Evolutionary conservation across 495 filamentous ascomycete species (phyloP).

Genomic region (Barbatosphaeria neglecta): DNA sequence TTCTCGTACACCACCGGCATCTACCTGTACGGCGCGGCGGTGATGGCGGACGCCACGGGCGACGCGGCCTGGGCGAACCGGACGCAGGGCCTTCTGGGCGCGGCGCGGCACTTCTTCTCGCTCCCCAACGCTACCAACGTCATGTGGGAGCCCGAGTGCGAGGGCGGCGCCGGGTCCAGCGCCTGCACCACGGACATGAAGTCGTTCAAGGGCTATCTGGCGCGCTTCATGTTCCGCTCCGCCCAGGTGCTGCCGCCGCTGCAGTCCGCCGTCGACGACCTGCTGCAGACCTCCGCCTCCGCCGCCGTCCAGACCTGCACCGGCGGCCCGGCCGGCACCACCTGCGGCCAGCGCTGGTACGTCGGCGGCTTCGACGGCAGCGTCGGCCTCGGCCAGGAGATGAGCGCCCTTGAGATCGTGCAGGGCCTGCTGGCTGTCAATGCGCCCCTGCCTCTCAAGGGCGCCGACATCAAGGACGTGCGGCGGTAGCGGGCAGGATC

Average conservation of each 20-base stretch:
- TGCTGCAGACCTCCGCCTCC: constrained; percentile 45
- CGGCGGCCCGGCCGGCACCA: constrained; percentile 41
- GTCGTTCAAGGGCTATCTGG: constrained; percentile 69
- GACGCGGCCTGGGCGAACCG: constrained; percentile 38
- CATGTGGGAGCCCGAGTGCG: constrained; percentile 66
- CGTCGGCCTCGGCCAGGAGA: constrained; percentile 55
- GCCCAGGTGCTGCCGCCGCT: constrained; percentile 51
- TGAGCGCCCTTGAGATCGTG: constrained; percentile 59
- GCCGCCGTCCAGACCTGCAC: constrained; percentile 57
- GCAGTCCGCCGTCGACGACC: constrained; percentile 30
- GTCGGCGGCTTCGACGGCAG: constrained; percentile 46
- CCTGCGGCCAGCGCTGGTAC: constrained; percentile 65
- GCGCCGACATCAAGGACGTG: constrained; percentile 29
- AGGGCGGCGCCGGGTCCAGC: constrained; percentile 40
- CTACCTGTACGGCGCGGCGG: constrained; percentile 53
- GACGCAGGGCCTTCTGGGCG: constrained; percentile 36
- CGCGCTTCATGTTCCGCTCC: constrained; percentile 60
- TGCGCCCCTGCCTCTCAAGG: constrained; percentile 24
- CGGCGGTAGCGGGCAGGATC: too few species aligned
- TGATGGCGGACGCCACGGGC: constrained; percentile 52
- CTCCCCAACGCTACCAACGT: constrained; percentile 37
- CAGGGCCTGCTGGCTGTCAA: constrained; percentile 39
- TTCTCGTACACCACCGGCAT: constrained; percentile 60
- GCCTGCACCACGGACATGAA: constrained; percentile 62
- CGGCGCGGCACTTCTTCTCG: constrained; percentile 31